Conservation (phyloP, 352 stramenopile species). For the Globisporangium spinosum region DNA sequence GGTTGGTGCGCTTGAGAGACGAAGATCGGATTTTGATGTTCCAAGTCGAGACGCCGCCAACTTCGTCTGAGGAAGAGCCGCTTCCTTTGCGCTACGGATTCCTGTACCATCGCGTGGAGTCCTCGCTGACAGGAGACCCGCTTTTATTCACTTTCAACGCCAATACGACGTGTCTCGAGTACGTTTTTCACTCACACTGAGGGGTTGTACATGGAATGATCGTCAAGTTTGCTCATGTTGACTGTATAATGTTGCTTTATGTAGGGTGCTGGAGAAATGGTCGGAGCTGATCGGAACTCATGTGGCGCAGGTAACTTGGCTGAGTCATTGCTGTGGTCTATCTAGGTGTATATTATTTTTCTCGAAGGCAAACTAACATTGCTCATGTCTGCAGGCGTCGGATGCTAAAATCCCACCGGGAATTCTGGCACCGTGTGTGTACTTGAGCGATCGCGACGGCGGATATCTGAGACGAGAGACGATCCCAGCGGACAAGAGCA, state of each 20-base stretch:
- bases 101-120: conserved; percentile 63
- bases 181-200: conserved; percentile 8
- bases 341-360: not conserved
- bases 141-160: conserved; percentile 61
- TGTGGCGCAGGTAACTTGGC: conserved; percentile 25
- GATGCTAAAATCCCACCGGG: conserved; percentile 33
- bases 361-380: not conserved
- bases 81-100: conserved; percentile 53
- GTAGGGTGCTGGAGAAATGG: conserved; percentile 58
- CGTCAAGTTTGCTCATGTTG: not conserved
- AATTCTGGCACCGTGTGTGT: conserved; percentile 48
- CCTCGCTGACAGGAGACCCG: conserved; percentile 50
- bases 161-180: conserved; percentile 61
- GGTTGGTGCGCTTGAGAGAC: conserved; percentile 52
- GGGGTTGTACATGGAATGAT: not conserved
- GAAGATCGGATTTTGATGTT: conserved; percentile 79
- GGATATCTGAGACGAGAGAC: conserved; percentile 46
- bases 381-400: conserved; percentile 12
- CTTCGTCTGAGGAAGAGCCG: conserved; percentile 16
- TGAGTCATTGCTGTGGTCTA: too few species aligned
- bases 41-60: conserved; percentile 37
- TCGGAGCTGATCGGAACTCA: conserved; percentile 41
- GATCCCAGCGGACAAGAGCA: conserved; percentile 32
- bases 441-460: conserved; percentile 55
- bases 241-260: not conserved